phyloP scores from a whole-genome alignment of 2,329 filamentous ascomycete genomes.

The Aschersonia sp. region DNA sequence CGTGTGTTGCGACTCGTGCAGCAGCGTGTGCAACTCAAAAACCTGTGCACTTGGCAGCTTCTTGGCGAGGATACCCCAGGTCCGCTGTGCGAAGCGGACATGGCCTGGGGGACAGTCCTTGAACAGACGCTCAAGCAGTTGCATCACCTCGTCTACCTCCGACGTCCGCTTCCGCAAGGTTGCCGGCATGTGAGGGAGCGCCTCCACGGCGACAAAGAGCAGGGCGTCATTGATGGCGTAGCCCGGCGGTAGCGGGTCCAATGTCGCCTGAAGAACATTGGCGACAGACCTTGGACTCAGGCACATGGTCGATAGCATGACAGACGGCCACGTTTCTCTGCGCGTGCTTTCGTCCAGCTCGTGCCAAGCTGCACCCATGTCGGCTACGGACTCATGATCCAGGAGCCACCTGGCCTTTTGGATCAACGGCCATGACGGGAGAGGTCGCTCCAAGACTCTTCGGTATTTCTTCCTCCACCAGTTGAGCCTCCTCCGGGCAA shows the following conservation, averaged over 20 bases:
- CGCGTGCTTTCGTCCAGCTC: constrained; percentile 12
- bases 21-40: constrained; percentile 19
- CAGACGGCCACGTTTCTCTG: constrained; percentile 14
- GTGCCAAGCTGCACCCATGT: constrained; percentile 20
- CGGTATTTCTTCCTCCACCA: constrained; percentile 15
- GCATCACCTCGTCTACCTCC: constrained; percentile 15
- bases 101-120: constrained; percentile 13
- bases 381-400: constrained; percentile 11
- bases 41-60: constrained; percentile 15
- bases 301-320: constrained; percentile 21
- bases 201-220: constrained; percentile 13
- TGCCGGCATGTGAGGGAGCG: constrained; percentile 7
- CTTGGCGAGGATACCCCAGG: constrained; percentile 18
- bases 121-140: constrained; percentile 14
- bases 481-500: constrained; percentile 11
- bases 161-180: constrained; percentile 8
- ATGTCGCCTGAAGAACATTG: constrained; percentile 21
- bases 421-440: constrained; percentile 11
- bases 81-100: constrained; percentile 22
- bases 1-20: constrained; percentile 13
- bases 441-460: constrained; percentile 5
- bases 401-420: constrained; percentile 15
- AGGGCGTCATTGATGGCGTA: constrained; percentile 24
- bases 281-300: constrained; percentile 15
- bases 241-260: constrained; percentile 19